Conservation (phyloP, 202 grass and related monocot genomes). For the Tripidium arundinaceum region DNA sequence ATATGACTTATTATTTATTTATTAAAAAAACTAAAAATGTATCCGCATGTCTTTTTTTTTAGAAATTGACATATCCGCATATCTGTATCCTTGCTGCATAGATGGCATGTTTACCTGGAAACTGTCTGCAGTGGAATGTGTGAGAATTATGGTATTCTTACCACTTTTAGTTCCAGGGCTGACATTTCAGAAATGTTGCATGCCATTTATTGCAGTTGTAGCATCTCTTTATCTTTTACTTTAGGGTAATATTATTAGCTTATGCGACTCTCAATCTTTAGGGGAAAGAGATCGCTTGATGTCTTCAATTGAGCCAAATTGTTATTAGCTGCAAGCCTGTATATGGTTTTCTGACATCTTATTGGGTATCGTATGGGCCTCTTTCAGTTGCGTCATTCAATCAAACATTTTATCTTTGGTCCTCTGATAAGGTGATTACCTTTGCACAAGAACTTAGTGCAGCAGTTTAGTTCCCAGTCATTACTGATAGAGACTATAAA, state of each 20-base stretch:
- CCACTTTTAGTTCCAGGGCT: slow-evolving; percentile 1
- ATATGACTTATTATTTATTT: not conserved
- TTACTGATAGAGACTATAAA: not conserved
- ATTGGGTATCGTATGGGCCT: slow-evolving; percentile 11
- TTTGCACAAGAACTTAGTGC: slow-evolving; percentile 2
- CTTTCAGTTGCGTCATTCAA: not conserved
- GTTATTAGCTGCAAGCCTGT: not conserved
- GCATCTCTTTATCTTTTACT: too few species aligned
- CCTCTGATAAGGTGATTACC: not conserved
- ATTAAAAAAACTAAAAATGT: not conserved
- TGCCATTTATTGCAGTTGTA: too few species aligned
- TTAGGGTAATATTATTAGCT: slow-evolving; percentile 9
- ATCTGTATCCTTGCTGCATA: not conserved
- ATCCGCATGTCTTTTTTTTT: not conserved
- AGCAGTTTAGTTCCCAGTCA: not conserved
- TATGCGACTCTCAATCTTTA: not conserved
- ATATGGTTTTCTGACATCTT: slow-evolving; percentile 10
- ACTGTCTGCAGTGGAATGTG: not conserved
- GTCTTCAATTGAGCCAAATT: not conserved
- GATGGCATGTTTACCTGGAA: not conserved
- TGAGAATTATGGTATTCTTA: too few species aligned
- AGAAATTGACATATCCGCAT: not conserved
- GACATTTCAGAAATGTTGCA: slow-evolving; percentile 11
- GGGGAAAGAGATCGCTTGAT: not conserved
- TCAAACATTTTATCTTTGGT: slow-evolving; percentile 8